A percentile compares a stretch with the other conserved stretches of the same genome.
Conservation (phyloP, 345 rosid species). For the Bruguiera parviflora region DNA sequence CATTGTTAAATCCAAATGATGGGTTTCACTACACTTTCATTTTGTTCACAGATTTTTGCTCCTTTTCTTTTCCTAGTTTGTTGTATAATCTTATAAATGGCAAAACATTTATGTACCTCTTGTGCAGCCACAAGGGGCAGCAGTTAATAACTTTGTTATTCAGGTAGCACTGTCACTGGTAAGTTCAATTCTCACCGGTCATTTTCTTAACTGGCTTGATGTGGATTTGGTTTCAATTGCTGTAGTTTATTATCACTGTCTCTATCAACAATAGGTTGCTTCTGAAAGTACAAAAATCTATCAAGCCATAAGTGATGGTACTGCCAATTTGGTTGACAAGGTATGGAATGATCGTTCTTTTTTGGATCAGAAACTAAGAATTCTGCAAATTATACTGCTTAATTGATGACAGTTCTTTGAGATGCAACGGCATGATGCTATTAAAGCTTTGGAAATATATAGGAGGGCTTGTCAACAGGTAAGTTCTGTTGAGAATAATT, state of each 20-base stretch:
- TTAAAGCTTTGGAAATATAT: constrained; percentile 77
- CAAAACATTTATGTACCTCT: constrained; percentile 21
- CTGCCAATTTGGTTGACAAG: constrained; percentile 91
- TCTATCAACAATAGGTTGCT: constrained; percentile 54
- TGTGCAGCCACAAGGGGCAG: constrained; percentile 90
- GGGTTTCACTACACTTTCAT: background rate
- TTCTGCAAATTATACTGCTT: constrained; percentile 16
- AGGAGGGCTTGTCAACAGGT: constrained; percentile 93
- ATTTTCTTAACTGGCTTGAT: background rate
- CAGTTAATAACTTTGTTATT: constrained; percentile 73
- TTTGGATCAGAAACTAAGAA: constrained; percentile 17
- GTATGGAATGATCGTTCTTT: constrained; percentile 31
- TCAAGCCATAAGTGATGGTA: constrained; percentile 85
- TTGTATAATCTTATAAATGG: background rate
- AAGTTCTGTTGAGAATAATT: constrained; percentile 19
- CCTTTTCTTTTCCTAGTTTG: background rate
- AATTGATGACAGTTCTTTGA: constrained; percentile 77
- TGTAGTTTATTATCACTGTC: constrained; percentile 6
- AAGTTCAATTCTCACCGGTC: constrained; percentile 24
- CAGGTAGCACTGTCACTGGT: constrained; percentile 89
- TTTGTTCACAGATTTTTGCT: background rate
- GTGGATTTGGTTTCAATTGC: constrained; percentile 11
- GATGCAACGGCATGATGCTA: constrained; percentile 86
- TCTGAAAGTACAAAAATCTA: constrained; percentile 83
- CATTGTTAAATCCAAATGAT: constrained; percentile 4